Base-by-base conservation (phyloP, 2,329 filamentous ascomycete species). In the Aspergillus floridensis region DNA sequence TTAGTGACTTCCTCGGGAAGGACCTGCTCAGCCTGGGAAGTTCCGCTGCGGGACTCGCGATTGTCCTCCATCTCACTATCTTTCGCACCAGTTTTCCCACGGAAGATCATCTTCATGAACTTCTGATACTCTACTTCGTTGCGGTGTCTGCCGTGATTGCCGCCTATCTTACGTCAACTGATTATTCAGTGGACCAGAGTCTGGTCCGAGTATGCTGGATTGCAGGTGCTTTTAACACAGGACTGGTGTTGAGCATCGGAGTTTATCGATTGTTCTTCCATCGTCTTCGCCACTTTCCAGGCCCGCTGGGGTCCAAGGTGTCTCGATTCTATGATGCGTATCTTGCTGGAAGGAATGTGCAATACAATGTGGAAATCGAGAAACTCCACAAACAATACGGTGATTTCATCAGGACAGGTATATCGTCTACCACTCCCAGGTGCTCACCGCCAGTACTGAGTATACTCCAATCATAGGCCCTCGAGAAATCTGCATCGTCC, bases 381-480 rank as follows among this genome's bases (percentile, higher is more conserved):
- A 56, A 57, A 6, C 58, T 72, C 6, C 70, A 71, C 35, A 7
- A 49, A 16, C 57, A 66, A 31, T 69, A 70, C 54, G 72, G 72
- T 0, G 68, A 71, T 22, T 70, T 69, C 50, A 64, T 74, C 63
- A 71, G 19, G 8, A 62, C 68, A 12, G 68, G 71, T 70, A 44
- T 10, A 7, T 3, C 26, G 2, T 10, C 2, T 29, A 2, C 26
- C 26, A 44, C 52, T 56, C 16, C 5, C 3, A 7, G 41, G 10
- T 47, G 47, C 32, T 29, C 11, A 12, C 32, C 7, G 2, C 16
- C 14, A 35, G 32, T 35, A 16, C 32, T 35, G 32, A 35, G 1
- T 3, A 35, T 12, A 12, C 32, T 35, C 32, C 11, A 5, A 35
- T 19, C 4, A 26, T 56, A 61, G 61, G 61, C 0, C 61, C 59